Evolutionary conservation across 177 flowering plant genomes (phyloP), one percentile per base, ranked within the genome.

Genomic region (Vitis hybrid): DNA sequence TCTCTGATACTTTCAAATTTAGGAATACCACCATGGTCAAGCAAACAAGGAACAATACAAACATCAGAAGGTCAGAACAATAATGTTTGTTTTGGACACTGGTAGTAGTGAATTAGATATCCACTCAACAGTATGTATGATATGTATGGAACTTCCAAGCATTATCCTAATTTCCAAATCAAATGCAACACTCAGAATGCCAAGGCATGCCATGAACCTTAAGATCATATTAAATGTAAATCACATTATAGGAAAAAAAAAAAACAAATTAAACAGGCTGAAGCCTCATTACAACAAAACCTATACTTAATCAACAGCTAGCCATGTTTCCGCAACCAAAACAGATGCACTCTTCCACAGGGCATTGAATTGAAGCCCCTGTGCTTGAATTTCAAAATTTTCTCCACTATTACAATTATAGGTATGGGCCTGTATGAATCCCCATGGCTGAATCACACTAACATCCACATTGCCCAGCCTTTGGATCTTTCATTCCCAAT

Each of bases 401-500:
- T 16, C 26, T 0, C 33, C 57, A 60, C 2, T 18, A 52, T 55
- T 18, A 22, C 60, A 48, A 59, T 18, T 59, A 10, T 2, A 31
- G 22, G 29, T 26, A 2, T 58, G 5, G 18, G 55, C 2, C 49
- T 51, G 56, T 52, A 69, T 22, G 1, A 51, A 64, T 57, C 77
- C 60, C 51, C 66, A 60, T 49, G 62, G 39, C n/a, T 3, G 67
- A 33, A 21, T 10, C 48, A 48, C 51, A 18, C 19, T 14, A 48
- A 39, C 2, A 48, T 0, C 15, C 13, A 2, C 29, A 19, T 0
- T 16, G 12, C 18, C 10, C 19, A 15, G 1, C 11, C 31, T 14
- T 19, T 0, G 1, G 6, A 65, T 3, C 26, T 60, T 26, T 85
- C 79, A 93, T 2, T 91, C 97, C 98, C 97, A 92, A 66, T 92